Percentiles rank a stretch among this genome's conserved stretches.
Evolutionary conservation across 768 basidiomycete genomes (phyloP).

Genomic region (Termitomyces sp.): DNA sequence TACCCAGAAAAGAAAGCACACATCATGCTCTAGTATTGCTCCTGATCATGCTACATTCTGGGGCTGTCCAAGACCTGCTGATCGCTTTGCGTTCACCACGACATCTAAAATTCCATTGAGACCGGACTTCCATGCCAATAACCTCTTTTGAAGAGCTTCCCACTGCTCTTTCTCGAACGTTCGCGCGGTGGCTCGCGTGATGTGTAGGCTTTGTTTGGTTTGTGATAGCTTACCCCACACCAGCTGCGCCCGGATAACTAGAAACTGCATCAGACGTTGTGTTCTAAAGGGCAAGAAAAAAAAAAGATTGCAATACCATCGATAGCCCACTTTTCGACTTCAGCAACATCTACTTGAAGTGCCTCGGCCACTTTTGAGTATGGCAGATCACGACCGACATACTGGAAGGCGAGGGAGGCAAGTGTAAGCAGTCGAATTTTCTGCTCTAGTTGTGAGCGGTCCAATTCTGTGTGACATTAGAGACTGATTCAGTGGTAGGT

Average conservation of each 20-base stretch:
- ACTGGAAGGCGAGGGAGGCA: conserved; percentile 71
- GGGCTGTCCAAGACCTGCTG: conserved; percentile 31
- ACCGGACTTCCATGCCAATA: conserved; percentile 76
- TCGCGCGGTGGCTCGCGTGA: conserved; percentile 71
- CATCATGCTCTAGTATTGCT: conserved; percentile 1
- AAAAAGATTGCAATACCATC: conserved; percentile 60
- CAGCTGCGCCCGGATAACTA: conserved; percentile 80
- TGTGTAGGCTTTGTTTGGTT: conserved; percentile 65
- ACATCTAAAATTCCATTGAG: conserved; percentile 69
- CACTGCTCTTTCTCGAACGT: conserved; percentile 78
- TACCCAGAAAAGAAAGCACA: not conserved
- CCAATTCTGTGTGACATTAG: conserved; percentile 42
- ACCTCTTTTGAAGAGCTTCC: conserved; percentile 69
- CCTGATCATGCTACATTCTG: conserved; percentile 11
- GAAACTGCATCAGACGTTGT: conserved; percentile 1
- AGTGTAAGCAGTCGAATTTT: conserved; percentile 80
- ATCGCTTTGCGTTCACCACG: conserved; percentile 53
- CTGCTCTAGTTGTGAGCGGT: conserved; percentile 56
- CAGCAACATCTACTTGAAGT: conserved; percentile 56
- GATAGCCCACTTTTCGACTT: conserved; percentile 87
- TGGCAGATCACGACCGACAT: conserved; percentile 69
- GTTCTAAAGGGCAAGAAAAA: not conserved
- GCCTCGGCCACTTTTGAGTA: conserved; percentile 68
- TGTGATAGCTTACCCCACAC: conserved; percentile 84
- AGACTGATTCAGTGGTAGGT: conserved; percentile 3